Conservation (phyloP, 352 stramenopile species). For the Pythium aristosporum region DNA sequence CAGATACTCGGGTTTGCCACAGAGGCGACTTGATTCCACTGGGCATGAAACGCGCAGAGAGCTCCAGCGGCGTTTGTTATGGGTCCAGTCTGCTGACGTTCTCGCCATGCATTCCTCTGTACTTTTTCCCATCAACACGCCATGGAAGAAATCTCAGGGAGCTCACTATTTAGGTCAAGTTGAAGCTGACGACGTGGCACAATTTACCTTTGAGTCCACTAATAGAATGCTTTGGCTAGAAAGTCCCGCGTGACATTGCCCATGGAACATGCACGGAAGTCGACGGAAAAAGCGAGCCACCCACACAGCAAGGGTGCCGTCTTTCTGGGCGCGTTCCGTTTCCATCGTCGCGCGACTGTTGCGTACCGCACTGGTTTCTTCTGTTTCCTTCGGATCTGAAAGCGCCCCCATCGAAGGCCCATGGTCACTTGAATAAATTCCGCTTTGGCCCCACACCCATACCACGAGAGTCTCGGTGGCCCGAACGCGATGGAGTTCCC, state of each 20-base stretch:
- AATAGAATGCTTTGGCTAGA: neutral
- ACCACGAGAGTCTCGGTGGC: neutral
- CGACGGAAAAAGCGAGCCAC: neutral
- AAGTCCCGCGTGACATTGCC: neutral
- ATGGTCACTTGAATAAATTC: neutral
- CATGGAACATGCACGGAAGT: neutral
- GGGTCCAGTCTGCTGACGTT: neutral
- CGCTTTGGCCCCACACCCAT: neutral
- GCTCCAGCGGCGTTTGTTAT: neutral
- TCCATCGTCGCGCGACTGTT: neutral
- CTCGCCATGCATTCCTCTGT: neutral
- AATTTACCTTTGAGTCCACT: neutral
- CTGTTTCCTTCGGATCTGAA: neutral
- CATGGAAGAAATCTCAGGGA: neutral
- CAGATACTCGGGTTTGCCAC: no score
- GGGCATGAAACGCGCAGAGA: no score
- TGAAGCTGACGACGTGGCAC: neutral
- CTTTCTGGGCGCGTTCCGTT: conserved; percentile 1
- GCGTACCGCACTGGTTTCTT: neutral
- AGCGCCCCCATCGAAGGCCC: neutral
- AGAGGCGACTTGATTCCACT: no score
- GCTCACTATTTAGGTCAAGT: neutral
- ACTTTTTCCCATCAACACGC: neutral
- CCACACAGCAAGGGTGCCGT: neutral
- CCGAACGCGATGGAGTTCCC: conserved; percentile 61